Evolutionary conservation across 75 land plant genomes (phyloP).

Genomic region (Chamaecyparis obtusa): DNA sequence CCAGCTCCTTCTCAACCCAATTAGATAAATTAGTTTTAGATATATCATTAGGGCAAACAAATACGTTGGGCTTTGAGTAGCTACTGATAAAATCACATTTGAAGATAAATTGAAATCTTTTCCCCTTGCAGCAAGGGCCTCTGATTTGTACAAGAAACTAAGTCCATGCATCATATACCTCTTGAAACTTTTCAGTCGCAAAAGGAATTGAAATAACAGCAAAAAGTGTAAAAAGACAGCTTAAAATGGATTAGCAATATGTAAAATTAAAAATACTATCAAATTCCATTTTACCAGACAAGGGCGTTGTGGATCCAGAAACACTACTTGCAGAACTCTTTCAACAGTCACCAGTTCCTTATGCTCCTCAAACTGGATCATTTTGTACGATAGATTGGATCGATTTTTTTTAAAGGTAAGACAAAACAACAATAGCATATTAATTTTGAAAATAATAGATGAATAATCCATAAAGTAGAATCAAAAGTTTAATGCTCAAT

Average conservation of each 20-base stretch:
- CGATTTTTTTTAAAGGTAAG: neutral
- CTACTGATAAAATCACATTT: neutral
- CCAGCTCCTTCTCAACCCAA: conserved; percentile 54
- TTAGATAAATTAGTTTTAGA: neutral
- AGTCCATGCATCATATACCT: neutral
- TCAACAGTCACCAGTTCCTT: conserved; percentile 80
- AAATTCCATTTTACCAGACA: conserved; percentile 42
- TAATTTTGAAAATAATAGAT: neutral
- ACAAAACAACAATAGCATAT: neutral
- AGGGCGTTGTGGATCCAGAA: conserved; percentile 69
- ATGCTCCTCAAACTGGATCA: conserved; percentile 84
- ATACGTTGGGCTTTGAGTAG: neutral
- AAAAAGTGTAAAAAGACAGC: neutral
- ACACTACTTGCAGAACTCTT: conserved; percentile 76
- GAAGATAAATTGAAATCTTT: neutral
- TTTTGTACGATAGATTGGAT: neutral
- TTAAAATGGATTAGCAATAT: neutral
- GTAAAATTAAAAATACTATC: neutral
- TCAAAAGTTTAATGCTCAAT: neutral
- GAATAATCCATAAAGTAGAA: neutral
- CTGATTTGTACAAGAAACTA: neutral
- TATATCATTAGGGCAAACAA: neutral
- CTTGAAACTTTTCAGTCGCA: neutral
- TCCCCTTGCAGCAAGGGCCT: neutral
- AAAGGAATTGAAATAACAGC: neutral